A percentile compares a stretch with the other conserved stretches of the same genome.
These are phyloP conservation scores for Cladophialophora bantiana DNA, from an alignment of 2,329 filamentous ascomycete genomes.

Conservation along the genomic window DNA sequence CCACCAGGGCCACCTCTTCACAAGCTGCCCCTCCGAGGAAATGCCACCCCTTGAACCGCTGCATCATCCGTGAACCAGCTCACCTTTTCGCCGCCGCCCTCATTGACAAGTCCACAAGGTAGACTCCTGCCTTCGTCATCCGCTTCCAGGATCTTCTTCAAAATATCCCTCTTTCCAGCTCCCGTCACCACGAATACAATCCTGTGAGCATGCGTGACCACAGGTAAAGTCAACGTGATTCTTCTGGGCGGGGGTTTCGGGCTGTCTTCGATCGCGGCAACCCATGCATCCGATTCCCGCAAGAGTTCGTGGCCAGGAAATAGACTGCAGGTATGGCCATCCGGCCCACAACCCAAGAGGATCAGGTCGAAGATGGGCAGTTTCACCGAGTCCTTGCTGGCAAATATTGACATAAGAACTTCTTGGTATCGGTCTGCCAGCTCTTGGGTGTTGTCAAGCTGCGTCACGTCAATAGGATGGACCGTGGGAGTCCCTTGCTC, in stretches of 20 bases:
- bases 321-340: slow-evolving; percentile 95
- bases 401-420: slow-evolving; percentile 82
- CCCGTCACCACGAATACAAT: slow-evolving; percentile 94
- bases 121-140: slow-evolving; percentile 72
- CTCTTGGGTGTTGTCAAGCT: slow-evolving; percentile 80
- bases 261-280: slow-evolving; percentile 87
- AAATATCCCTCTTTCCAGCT: slow-evolving; percentile 83
- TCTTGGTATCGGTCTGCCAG: slow-evolving; percentile 94
- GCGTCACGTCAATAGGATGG: slow-evolving; percentile 75
- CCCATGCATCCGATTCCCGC: slow-evolving; percentile 88
- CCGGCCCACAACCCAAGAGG: slow-evolving; percentile 90
- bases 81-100: slow-evolving; percentile 80
- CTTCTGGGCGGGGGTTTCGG: slow-evolving; percentile 91
- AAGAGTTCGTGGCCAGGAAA: slow-evolving; percentile 90
- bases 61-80: slow-evolving; percentile 94
- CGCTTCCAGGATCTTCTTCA: slow-evolving; percentile 89
- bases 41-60: slow-evolving; percentile 84
- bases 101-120: slow-evolving; percentile 88
- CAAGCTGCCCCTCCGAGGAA: slow-evolving; percentile 75
- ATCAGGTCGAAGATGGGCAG: slow-evolving; percentile 94
- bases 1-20: slow-evolving; percentile 43
- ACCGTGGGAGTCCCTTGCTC: slow-evolving; percentile 72
- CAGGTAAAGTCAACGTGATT: slow-evolving; percentile 90
- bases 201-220: slow-evolving; percentile 83
- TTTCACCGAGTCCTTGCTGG: slow-evolving; percentile 90